Conservation (phyloP, 257 asterid genomes). For the Mentha longifolia region DNA sequence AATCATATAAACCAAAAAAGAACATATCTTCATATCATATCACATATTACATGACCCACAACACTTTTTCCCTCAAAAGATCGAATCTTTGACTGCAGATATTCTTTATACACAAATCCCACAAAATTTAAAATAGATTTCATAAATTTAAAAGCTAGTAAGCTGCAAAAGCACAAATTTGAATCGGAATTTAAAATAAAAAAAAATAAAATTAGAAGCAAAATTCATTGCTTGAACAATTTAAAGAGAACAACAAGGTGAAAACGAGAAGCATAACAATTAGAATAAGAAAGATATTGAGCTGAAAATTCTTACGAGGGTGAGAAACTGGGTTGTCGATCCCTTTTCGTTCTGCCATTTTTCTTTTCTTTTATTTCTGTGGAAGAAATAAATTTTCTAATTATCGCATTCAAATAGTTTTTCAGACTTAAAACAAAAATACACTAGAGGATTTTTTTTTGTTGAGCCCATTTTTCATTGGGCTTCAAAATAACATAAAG, state of each 20-base stretch:
- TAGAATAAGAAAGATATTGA: neutral
- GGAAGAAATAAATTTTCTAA: neutral
- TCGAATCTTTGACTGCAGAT: slow-evolving; percentile 15
- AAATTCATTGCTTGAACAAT: neutral
- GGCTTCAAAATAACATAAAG: neutral
- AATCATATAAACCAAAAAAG: neutral
- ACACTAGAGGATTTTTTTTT: too few species aligned
- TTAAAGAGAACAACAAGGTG: neutral
- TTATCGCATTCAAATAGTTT: neutral
- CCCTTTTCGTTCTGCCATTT: slow-evolving; percentile 45
- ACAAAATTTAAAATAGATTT: neutral
- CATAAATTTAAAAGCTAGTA: neutral
- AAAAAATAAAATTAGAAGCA: neutral
- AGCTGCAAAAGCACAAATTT: neutral
- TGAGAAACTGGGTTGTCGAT: slow-evolving; percentile 26
- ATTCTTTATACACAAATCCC: slow-evolving; percentile 5
- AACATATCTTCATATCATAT: neutral
- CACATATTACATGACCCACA: neutral
- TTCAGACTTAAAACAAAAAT: neutral
- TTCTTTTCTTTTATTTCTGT: neutral
- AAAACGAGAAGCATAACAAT: neutral
- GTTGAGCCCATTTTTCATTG: neutral
- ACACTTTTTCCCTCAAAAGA: neutral
- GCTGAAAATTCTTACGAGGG: slow-evolving; percentile 30
- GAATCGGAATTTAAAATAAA: neutral